These are phyloP conservation scores for Paragyromitra xinjiangensis DNA, from an alignment of 495 filamentous ascomycete species.

Conservation along the genomic window DNA sequence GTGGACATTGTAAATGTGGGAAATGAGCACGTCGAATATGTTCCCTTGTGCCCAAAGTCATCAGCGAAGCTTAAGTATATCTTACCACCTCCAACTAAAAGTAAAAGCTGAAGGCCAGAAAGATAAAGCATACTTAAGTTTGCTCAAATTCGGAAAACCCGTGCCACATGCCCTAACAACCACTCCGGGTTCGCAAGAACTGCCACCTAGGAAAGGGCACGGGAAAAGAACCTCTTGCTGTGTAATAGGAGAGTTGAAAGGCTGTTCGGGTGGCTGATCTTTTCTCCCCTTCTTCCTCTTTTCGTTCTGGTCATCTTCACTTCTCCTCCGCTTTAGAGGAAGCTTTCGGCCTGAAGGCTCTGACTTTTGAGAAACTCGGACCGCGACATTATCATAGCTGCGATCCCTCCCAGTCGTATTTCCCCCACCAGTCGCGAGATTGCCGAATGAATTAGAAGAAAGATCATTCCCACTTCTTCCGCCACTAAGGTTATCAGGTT, in stretches of 20 bases:
- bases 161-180: background rate
- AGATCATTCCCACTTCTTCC: background rate
- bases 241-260: background rate
- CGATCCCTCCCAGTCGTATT: background rate
- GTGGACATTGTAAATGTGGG: conserved; percentile 14
- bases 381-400: background rate
- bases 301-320: background rate
- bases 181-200: fast-evolving
- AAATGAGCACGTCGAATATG: conserved; percentile 19
- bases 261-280: background rate
- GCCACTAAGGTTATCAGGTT: background rate
- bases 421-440: background rate
- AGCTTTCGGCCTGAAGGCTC: background rate
- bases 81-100: background rate
- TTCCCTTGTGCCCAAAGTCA: conserved; percentile 3
- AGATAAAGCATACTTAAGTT: conserved; percentile 27
- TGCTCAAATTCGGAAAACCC: conserved; percentile 20
- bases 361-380: background rate
- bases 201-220: background rate
- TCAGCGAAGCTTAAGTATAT: background rate
- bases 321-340: conserved; percentile 1
- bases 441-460: background rate
- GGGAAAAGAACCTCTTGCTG: background rate
- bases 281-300: conserved; percentile 9
- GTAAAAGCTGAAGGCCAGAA: background rate